Base-by-base conservation (phyloP, 2,329 filamentous ascomycete species). In the Annulohypoxylon truncatum region DNA sequence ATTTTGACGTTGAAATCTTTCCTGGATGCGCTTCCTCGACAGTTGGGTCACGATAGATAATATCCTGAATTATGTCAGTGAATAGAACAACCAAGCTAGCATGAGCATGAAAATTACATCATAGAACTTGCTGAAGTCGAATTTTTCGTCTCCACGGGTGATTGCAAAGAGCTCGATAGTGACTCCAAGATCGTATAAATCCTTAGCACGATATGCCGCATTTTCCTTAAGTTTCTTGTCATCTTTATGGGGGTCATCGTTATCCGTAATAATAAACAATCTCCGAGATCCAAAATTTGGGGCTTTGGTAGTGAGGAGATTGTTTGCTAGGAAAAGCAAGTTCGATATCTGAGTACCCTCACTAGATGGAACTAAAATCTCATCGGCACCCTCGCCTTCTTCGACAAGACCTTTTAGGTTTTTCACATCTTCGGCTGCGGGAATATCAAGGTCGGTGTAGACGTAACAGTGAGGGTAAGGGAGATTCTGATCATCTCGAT, bases 231-330 rank as follows among this genome's bases (percentile, higher is more conserved):
- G 83, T 6, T 86, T 83, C 79, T 94, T 96, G 76, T 92, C 90
- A 15, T 86, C 83, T 0, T 83, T 81, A 76, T 96, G 92, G 3
- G 96, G 96, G 69, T 94, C 86, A 77, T 98, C 96, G 69, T 97
- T 93, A 77, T 98, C 94, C 0, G 96, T 98, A 60, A 99, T 93
- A 68, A 99, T 89, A 79, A 99, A 99, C n/a, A 99, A 81, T 31
- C 96, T 88, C 66, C 95, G 86, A 4, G 95, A 98, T 3, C 93
- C 91, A 77, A 98, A 98, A 75, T 97, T 98, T 15, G 96, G 90
- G 0, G 96, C 94, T 77, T 92, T 97, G 2, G 93, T 97, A 0
- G 94, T 97, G 77, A 99, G 97, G 54, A 98, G 92, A 75, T 97
- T 94, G 71, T 98, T 98, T 35, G 94, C 95, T 73, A 94, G 97